phyloP scores from a whole-genome alignment of 176 grass and related monocot genomes.

The Hordeum marinum region DNA sequence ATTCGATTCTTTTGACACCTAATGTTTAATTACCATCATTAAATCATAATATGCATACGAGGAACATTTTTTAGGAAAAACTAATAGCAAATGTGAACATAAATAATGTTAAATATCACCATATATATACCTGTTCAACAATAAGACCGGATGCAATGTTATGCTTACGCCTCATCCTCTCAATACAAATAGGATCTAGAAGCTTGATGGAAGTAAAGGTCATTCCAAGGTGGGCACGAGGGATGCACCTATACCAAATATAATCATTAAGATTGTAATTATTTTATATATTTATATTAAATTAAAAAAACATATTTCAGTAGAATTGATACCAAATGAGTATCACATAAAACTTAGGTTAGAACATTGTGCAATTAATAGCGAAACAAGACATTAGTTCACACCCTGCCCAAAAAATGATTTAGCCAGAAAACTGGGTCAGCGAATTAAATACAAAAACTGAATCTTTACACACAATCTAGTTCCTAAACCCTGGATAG shows the following conservation, averaged over 20 bases:
- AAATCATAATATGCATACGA: neutral
- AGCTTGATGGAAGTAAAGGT: neutral
- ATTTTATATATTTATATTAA: neutral
- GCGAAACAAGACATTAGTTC: neutral
- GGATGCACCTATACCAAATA: neutral
- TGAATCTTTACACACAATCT: neutral
- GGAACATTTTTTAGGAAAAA: neutral
- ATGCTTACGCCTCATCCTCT: too few relatives aligned
- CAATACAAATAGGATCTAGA: too few relatives aligned
- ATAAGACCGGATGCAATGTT: too few relatives aligned
- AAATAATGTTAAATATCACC: neutral
- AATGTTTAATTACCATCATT: neutral
- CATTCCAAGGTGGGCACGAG: too few relatives aligned
- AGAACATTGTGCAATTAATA: neutral
- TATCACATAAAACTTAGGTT: neutral
- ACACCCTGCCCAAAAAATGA: neutral
- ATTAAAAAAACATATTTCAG: neutral
- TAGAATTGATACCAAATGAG: neutral
- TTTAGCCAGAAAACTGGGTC: neutral
- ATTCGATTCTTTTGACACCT: neutral
- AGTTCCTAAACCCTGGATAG: neutral
- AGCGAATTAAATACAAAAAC: neutral
- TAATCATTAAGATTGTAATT: neutral
- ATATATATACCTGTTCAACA: neutral
- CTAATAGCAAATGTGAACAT: neutral